Conservation (phyloP, 2,329 filamentous ascomycete genomes). For the Ophiostoma ulmi region DNA sequence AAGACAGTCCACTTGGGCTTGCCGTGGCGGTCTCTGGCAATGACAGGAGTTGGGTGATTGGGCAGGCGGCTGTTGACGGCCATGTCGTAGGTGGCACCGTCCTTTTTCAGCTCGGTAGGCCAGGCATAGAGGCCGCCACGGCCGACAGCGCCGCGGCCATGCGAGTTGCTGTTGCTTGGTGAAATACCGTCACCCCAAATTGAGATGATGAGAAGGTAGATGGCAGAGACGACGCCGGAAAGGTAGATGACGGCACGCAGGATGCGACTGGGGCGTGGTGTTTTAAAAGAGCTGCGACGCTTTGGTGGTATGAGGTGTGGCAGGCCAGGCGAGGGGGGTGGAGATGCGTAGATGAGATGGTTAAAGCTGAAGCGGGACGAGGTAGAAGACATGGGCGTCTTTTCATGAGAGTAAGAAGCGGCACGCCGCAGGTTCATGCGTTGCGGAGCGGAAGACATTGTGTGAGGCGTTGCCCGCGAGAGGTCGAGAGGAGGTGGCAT, state of each 20-base stretch:
- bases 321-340: conserved; percentile 64
- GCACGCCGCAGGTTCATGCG: conserved; percentile 55
- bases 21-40: conserved; percentile 61
- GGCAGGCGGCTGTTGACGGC: conserved; percentile 62
- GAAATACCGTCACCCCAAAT: conserved; percentile 28
- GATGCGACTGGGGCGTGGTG: conserved; percentile 54
- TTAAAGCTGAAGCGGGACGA: conserved; percentile 62
- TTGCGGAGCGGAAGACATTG: conserved; percentile 50
- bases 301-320: conserved; percentile 54
- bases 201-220: conserved; percentile 44
- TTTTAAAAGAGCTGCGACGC: conserved; percentile 55
- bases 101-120: conserved; percentile 39
- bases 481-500: conserved; percentile 48
- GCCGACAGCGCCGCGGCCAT: neutral
- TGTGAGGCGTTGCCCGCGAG: conserved; percentile 36
- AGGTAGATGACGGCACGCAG: conserved; percentile 54
- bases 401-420: conserved; percentile 54
- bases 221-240: conserved; percentile 44
- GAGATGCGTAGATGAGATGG: conserved; percentile 61
- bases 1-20: conserved; percentile 73
- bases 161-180: neutral
- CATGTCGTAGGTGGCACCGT: conserved; percentile 56
- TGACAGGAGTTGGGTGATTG: conserved; percentile 65
- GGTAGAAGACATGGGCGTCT: conserved; percentile 52
- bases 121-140: conserved; percentile 34